Evolutionary conservation across 345 rosid genomes (phyloP), one percentile per base, ranked within the genome.

Genomic region (Streptanthus diversifolius): DNA sequence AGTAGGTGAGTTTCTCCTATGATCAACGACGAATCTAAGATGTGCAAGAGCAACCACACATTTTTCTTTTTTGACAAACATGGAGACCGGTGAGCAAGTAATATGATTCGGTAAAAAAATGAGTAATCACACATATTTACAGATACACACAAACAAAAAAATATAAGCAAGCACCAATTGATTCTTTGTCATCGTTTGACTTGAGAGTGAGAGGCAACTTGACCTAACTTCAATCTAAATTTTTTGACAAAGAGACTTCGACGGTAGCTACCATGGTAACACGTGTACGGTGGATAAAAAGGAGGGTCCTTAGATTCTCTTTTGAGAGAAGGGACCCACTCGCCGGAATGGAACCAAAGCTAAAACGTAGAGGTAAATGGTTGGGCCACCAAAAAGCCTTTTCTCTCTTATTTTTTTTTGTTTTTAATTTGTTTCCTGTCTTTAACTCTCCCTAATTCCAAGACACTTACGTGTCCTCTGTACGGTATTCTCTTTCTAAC

Each of bases 381-480:
- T 74, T 74, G 72, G 72, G 67, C 78, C 78, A 66, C 61, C 67
- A 52, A 29, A 47, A 40, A 58, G 29, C 61, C 52, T 58, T 66
- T 61, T 48, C 13, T 66, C 24, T 57, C 33, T 55, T 35, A 18
- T 36, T 18, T 35, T 5, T 4, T 25, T 30, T 12, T 41, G 14
- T 55, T 63, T 56, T 35, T 5, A 2, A 17, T 32, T 18, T 43
- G 14, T 55, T 63, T 56, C 25, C 2, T 33, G 41, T 21, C 51
- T 73, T 64, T 44, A 64, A 45, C 71, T 51, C 58, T 55, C 51
- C 65, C 7, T 29, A 39, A 19, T 51, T 29, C 25, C 62, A 66
- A 66, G 68, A 39, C 68, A 58, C 52, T 58, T 74, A 66, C 72
- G 72, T 74, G 73, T 74, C 68, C 53, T 58, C 19, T 74, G 61